A percentile compares a stretch with the other conserved stretches of the same genome.
phyloP scores from a whole-genome alignment of 192 early-diverging fungal species.

The Podochytrium sp. region DNA sequence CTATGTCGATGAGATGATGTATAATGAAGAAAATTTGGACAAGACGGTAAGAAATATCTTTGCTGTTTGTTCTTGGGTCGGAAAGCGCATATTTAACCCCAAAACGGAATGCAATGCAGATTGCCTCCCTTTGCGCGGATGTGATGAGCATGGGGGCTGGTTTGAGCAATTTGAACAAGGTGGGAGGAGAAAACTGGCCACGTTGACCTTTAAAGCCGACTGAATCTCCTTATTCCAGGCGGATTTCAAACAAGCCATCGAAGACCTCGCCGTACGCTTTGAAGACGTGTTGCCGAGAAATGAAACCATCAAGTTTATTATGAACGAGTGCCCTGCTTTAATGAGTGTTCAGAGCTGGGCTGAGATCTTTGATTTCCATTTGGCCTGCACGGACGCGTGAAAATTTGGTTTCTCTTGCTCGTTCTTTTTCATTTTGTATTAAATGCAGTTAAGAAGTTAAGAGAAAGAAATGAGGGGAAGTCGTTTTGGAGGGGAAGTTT shows the following conservation, averaged over 20 bases:
- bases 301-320: conserved; percentile 25
- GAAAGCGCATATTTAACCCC: too few species aligned
- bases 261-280: conserved; percentile 38
- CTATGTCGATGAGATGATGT: conserved; percentile 36
- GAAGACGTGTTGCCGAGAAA: conserved; percentile 37
- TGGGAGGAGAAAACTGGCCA: conserved; percentile 12
- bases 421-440: background rate
- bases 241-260: conserved; percentile 44
- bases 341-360: conserved; percentile 38
- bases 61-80: too few species aligned
- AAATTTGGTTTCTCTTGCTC: background rate
- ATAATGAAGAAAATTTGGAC: conserved; percentile 21
- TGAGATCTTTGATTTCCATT: conserved; percentile 37
- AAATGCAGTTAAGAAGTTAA: background rate
- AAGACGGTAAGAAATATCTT: conserved; percentile 30
- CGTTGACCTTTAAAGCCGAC: background rate
- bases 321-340: conserved; percentile 14
- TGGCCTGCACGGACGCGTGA: background rate
- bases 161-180: conserved; percentile 40
- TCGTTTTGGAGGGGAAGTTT: background rate
- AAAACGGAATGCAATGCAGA: conserved; percentile 16
- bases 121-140: conserved; percentile 36
- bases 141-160: conserved; percentile 28
- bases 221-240: conserved; percentile 19
- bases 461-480: background rate